Evolutionary conservation across 1,139 yeast species (phyloP), one percentile per base, ranked within the genome.

Genomic region (Arxiozyma bovina): DNA sequence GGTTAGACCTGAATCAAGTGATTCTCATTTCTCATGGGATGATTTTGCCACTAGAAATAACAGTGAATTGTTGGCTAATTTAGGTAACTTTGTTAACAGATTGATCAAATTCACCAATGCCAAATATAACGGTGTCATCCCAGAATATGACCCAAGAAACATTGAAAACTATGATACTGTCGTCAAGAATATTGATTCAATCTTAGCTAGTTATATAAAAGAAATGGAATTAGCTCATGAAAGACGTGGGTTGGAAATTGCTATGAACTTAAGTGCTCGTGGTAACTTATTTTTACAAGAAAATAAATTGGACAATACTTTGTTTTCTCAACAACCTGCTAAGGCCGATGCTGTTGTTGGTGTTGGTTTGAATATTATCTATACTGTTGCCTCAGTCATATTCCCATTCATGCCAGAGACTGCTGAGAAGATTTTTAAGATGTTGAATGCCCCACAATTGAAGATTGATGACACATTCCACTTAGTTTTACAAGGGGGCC

Each of bases 81-180:
- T 94, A 69, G 99, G 99, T 73, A 93, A 93, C 76, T 89, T 89
- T 67, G 98, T 90, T 57, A 93, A 93, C 77, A 85, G 99, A 73
- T 77, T 91, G 66, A 83, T 90, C 61, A 93, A 93, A 72, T 93
- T 90, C 70, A 89, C 85, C 54, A 83, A 79, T 69, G 94, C 96
- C 55, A 93, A 91, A 71, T 93, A 90, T 71, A 87, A 88, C 64
- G 95, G 96, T 56, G 96, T 89, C 50, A 78, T 93, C 59, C 96
- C 98, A 53, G 67, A 75, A 51, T 84, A 67, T 61, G 78, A 82
- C 62, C 69, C 73, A 43, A 61, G 66, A 42, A 66, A 73, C 47
- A 73, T 83, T 50, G 74, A 79, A 43, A 75, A 75, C 58, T 88
- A 78, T 67, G 76, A 70, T 4, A 65, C 70, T 20, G 77, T 85